Percentiles rank a stretch among this genome's conserved stretches.
Conservation (phyloP, 2,329 filamentous ascomycete species). For the Phialophora tarda region DNA sequence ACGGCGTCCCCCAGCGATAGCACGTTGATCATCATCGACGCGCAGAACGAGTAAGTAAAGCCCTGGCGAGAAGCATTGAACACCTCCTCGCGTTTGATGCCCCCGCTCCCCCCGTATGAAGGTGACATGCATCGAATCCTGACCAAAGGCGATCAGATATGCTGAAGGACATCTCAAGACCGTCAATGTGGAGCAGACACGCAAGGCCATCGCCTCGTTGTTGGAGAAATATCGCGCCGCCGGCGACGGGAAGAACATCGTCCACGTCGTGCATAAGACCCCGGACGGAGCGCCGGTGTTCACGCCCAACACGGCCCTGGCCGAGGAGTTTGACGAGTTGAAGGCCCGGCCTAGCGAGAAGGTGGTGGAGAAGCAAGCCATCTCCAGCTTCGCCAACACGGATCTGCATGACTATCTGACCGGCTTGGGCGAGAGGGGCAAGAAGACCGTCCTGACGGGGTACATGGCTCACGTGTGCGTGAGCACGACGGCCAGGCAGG, state of each 20-base stretch:
- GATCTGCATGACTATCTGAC: slow-evolving; percentile 63
- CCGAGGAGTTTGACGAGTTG: slow-evolving; percentile 66
- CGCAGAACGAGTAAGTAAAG: slow-evolving; percentile 68
- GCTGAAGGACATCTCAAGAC: slow-evolving; percentile 63
- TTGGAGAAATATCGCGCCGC: slow-evolving; percentile 63
- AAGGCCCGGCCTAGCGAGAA: slow-evolving; percentile 61
- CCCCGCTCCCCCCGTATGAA: background rate
- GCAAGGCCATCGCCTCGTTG: slow-evolving; percentile 62
- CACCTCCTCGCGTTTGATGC: background rate
- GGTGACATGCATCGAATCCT: slow-evolving; percentile 5
- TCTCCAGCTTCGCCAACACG: slow-evolving; percentile 66
- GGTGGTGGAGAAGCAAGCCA: slow-evolving; percentile 63
- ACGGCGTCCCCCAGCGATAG: slow-evolving; percentile 64
- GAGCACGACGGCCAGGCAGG: slow-evolving; percentile 67
- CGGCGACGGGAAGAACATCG: slow-evolving; percentile 53
- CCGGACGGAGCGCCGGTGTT: slow-evolving; percentile 69
- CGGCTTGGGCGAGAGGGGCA: slow-evolving; percentile 46
- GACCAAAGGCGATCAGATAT: slow-evolving; percentile 41
- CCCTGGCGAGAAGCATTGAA: background rate
- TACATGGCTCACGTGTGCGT: slow-evolving; percentile 68
- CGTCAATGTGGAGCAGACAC: slow-evolving; percentile 58
- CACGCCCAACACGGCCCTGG: slow-evolving; percentile 65
- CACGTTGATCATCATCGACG: slow-evolving; percentile 70
- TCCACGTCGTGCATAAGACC: slow-evolving; percentile 66
- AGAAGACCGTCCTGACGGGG: slow-evolving; percentile 63